Evolutionary conservation across 2,329 filamentous ascomycete genomes (phyloP), one percentile per base, ranked within the genome.

Genomic region (Colletotrichum godetiae): DNA sequence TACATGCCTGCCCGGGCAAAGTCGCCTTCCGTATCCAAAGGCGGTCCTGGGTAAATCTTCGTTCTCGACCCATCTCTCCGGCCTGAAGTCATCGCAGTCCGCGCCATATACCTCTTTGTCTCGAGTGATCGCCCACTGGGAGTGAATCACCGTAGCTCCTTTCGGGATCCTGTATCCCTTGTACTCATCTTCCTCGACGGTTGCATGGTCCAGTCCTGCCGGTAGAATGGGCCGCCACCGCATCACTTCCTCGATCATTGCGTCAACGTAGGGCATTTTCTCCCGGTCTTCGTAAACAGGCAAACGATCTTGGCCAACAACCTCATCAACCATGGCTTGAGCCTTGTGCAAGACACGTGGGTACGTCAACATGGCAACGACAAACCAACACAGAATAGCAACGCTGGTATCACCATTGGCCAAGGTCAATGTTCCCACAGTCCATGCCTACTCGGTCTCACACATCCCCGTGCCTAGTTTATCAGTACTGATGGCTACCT

Each of bases 31-130:
- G 37, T 79, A 78, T 7, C 83, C 83, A 76, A 88, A 88, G 0
- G 84, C 78, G 6, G 35, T 33, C 7, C 2, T 67, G 1, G 68
- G 68, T 42, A 71, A 11, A 1, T 72, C 75, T 7, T 77, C 75
- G 1, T 76, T 65, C 35, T 78, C 78, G 13, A 89, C 76, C 87
- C 87, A 90, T 5, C 88, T 80, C 63, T 88, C 87, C 0, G 88
- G 86, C 2, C 80, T 79, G 75, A 86, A 90, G 0, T 75, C 72
- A 24, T 88, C 81, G 0, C 83, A 81, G 71, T 89, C 85, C 0
- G 79, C 75, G 0, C 86, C 88, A 75, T 86, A 89, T 2, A 85
- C 76, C 0, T 61, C 74, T 55, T 78, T 78, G 76, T 89, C 84
- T 8, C 79, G 79, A 8, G 78, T 76, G 24, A 84, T 81, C 56